These are phyloP conservation scores for Fallopia convolvulus DNA, from an alignment of 148 eudicot genomes.

Conservation along the genomic window DNA sequence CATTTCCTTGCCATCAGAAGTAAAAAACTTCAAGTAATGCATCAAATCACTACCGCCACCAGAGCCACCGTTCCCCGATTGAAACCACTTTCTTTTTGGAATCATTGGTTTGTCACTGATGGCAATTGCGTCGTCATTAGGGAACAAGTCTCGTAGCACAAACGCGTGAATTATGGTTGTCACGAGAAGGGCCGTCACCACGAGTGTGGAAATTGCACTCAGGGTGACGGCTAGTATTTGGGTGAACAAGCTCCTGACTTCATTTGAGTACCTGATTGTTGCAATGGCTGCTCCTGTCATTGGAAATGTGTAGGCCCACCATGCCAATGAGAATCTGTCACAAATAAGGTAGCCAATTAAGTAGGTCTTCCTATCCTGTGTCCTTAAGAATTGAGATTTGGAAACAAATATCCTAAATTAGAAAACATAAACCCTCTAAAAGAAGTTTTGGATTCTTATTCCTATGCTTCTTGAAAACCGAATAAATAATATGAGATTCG, in stretches of 20 bases:
- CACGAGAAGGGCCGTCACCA: constrained; percentile 42
- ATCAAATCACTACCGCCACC: constrained; percentile 32
- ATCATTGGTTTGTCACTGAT: constrained; percentile 54
- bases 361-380: not conserved
- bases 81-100: constrained; percentile 45
- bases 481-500: no score
- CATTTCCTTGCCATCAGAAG: constrained; percentile 21
- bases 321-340: constrained; percentile 63
- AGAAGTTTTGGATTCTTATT: no score
- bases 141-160: constrained; percentile 67
- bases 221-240: constrained; percentile 36
- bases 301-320: constrained; percentile 99
- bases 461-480: no score
- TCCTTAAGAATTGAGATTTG: not conserved
- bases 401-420: no score
- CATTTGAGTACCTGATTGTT: constrained; percentile 57
- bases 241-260: constrained; percentile 42
- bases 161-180: constrained; percentile 65
- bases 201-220: constrained; percentile 36
- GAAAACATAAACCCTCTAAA: no score
- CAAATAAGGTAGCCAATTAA: not conserved
- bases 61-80: constrained; percentile 33
- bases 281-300: constrained; percentile 95
- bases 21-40: constrained; percentile 37
- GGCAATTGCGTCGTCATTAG: constrained; percentile 82